Evolutionary conservation across 2,329 filamentous ascomycete genomes (phyloP).

Genomic region (Teratosphaeria zuluensis): DNA sequence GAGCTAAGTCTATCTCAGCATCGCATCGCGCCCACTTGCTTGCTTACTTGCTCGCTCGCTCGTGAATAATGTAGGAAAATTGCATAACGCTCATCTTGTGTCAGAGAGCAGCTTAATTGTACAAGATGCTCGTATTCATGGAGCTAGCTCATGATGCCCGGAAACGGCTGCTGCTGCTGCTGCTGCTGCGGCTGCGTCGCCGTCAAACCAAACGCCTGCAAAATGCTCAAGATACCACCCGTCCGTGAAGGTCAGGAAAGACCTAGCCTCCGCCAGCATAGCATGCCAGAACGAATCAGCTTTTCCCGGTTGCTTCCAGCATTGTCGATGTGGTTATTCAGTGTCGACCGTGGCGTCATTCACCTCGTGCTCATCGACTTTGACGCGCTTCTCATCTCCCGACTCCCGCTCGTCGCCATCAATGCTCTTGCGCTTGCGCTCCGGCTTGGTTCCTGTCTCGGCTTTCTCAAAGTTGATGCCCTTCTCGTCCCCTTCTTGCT

Average conservation of each 20-base stretch:
- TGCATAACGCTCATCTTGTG: background rate
- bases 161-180: background rate
- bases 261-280: background rate
- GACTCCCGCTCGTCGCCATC: background rate
- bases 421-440: background rate
- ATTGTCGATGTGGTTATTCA: background rate
- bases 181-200: too few species aligned
- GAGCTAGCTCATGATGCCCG: background rate
- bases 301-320: background rate
- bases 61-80: background rate
- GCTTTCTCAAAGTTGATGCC: background rate
- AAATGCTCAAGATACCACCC: background rate
- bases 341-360: background rate
- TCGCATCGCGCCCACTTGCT: too few species aligned
- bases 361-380: background rate
- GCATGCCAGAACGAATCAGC: background rate
- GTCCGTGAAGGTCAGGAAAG: background rate
- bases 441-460: background rate
- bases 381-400: background rate
- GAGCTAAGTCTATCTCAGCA: background rate
- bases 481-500: background rate
- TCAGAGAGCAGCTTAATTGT: background rate
- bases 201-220: background rate
- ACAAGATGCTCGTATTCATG: background rate
- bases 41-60: background rate